Conservation (phyloP, 2,329 filamentous ascomycete genomes). For the Pyrenophora graminea region DNA sequence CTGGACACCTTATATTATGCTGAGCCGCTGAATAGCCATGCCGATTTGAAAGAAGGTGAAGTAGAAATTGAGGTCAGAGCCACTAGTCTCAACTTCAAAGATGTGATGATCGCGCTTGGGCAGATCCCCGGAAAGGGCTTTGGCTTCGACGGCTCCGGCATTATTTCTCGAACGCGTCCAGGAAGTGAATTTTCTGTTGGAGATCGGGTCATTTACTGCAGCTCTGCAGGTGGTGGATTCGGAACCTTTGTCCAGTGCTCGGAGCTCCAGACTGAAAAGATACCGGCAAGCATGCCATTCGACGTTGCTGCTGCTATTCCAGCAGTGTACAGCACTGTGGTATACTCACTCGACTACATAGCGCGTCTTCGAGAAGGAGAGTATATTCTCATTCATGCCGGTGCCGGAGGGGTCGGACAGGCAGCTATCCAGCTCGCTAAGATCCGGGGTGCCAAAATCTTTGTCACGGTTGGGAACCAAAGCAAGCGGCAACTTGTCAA, state of each 20-base stretch:
- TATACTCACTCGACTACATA: slow-evolving; percentile 19
- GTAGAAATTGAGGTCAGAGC: neutral
- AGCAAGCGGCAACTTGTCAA: slow-evolving; percentile 13
- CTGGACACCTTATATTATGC: neutral
- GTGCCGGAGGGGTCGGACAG: slow-evolving; percentile 21
- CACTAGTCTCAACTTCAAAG: neutral
- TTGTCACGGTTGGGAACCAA: slow-evolving; percentile 15
- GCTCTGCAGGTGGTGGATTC: neutral
- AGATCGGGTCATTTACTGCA: neutral
- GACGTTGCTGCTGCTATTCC: slow-evolving; percentile 11
- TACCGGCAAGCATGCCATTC: slow-evolving; percentile 4
- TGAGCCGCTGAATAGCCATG: neutral
- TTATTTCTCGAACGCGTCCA: neutral
- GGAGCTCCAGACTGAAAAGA: neutral
- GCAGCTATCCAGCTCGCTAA: slow-evolving; percentile 21
- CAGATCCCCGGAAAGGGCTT: neutral
- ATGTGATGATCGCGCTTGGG: neutral
- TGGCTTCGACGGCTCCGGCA: neutral
- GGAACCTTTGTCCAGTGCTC: neutral
- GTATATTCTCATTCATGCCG: slow-evolving; percentile 14
- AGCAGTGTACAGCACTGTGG: slow-evolving; percentile 9
- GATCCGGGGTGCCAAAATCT: neutral
- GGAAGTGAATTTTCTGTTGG: neutral
- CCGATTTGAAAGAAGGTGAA: neutral
- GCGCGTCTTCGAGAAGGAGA: slow-evolving; percentile 12